Conservation (phyloP, 176 grass and related monocot genomes). For the Oryza coarctata region DNA sequence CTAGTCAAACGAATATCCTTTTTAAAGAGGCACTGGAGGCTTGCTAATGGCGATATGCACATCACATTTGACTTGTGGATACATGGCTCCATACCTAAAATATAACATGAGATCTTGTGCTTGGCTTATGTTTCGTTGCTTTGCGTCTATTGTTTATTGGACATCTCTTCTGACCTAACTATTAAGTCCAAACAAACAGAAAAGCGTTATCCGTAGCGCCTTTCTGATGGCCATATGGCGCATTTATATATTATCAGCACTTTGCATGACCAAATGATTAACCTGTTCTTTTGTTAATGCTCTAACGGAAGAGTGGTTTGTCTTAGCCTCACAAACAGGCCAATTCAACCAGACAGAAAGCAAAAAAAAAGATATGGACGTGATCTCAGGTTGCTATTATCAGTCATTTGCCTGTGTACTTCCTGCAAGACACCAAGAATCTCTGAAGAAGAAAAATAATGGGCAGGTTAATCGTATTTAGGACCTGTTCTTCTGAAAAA, state of each 20-base stretch:
- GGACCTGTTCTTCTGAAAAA: not conserved
- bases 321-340: conserved; percentile 26
- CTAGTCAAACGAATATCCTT: conserved; percentile 45
- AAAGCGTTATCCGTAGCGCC: conserved; percentile 36
- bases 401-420: conserved; percentile 49
- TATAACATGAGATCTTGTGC: conserved; percentile 36
- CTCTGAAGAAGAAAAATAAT: conserved; percentile 37
- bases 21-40: conserved; percentile 26
- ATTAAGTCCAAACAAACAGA: conserved; percentile 43
- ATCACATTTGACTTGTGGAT: conserved; percentile 44
- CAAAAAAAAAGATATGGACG: conserved; percentile 50
- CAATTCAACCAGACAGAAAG: conserved; percentile 55
- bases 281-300: conserved; percentile 28
- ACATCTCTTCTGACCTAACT: conserved; percentile 52
- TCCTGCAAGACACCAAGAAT: conserved; percentile 58
- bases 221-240: conserved; percentile 37
- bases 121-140: conserved; percentile 31
- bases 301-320: conserved; percentile 34
- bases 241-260: conserved; percentile 40
- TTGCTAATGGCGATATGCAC: conserved; percentile 37
- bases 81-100: conserved; percentile 32
- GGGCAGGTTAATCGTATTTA: conserved; percentile 10
- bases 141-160: conserved; percentile 32
- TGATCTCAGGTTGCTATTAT: conserved; percentile 50
- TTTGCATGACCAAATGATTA: conserved; percentile 62